A percentile compares a stretch with the other conserved stretches of the same genome.
Conservation (phyloP, 2,329 filamentous ascomycete species). For the Fusarium devonianum region DNA sequence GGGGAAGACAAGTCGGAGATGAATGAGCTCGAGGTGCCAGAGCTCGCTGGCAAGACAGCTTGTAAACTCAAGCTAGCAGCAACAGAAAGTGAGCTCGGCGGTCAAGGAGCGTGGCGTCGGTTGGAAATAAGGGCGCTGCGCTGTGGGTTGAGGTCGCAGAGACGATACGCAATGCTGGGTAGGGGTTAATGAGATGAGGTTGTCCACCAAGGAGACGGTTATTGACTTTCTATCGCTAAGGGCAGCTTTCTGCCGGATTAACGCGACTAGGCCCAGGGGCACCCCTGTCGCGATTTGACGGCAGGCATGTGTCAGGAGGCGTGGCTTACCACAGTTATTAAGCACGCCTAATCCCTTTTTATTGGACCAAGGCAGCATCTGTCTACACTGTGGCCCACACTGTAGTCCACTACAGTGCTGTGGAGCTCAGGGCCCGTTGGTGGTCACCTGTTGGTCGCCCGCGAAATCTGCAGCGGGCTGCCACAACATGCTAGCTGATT, state of each 20-base stretch:
- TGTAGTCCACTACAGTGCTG: slow-evolving; percentile 7
- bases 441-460: slow-evolving; percentile 4
- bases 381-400: slow-evolving; percentile 17
- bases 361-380: slow-evolving; percentile 7
- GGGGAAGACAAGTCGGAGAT: slow-evolving; percentile 16
- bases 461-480: slow-evolving; percentile 13
- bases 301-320: slow-evolving; percentile 45
- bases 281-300: slow-evolving; percentile 44
- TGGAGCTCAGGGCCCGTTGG: slow-evolving; percentile 27
- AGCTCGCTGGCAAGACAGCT: slow-evolving; percentile 22
- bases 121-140: slow-evolving; percentile 8
- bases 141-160: slow-evolving; percentile 23
- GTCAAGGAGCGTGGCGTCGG: slow-evolving; percentile 36
- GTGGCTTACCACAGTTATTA: slow-evolving; percentile 11
- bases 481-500: slow-evolving; percentile 18
- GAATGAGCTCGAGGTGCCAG: slow-evolving; percentile 19
- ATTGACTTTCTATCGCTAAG: slow-evolving; percentile 38
- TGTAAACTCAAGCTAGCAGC: slow-evolving; percentile 29
- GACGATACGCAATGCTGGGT: slow-evolving; percentile 19
- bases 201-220: slow-evolving; percentile 36
- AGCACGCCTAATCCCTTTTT: not conserved
- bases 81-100: slow-evolving; percentile 16
- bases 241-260: slow-evolving; percentile 33
- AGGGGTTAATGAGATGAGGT: slow-evolving; percentile 34
- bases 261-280: slow-evolving; percentile 40